These are phyloP conservation scores for Lablab purpureus DNA, from an alignment of 306 rosid genomes.

Conservation along the genomic window DNA sequence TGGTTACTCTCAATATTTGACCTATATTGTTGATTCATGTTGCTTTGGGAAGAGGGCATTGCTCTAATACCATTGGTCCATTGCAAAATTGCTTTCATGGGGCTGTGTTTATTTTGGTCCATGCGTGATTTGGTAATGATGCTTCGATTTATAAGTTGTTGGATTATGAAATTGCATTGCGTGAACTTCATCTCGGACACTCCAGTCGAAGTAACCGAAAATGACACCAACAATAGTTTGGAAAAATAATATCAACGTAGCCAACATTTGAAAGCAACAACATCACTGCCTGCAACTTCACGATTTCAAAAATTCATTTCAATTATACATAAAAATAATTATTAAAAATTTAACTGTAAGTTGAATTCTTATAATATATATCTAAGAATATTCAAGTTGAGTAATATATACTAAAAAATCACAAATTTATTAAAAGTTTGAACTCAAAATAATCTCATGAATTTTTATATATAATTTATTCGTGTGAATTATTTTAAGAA, in stretches of 20 bases:
- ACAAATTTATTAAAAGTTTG: no score
- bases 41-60: conserved; percentile 63
- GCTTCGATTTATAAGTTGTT: conserved; percentile 20
- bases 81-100: conserved; percentile 43
- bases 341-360: no score
- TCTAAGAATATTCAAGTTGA: no score
- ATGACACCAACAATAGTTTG: not conserved
- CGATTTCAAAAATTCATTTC: no score
- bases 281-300: not conserved
- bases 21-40: conserved; percentile 12
- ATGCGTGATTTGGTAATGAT: conserved; percentile 33
- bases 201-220: not conserved
- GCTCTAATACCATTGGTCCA: conserved; percentile 39
- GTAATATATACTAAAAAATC: no score
- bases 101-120: conserved; percentile 41
- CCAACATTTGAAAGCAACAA: conserved; percentile 34
- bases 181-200: not conserved
- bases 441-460: no score
- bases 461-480: no score
- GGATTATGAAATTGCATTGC: conserved; percentile 23
- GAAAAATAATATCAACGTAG: conserved; percentile 26
- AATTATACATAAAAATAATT: no score
- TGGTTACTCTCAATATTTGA: conserved; percentile 52
- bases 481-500: no score
- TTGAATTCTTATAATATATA: no score